A percentile compares a stretch with the other conserved stretches of the same genome.
These are phyloP conservation scores for Beauveria varroae DNA, from an alignment of 2,329 filamentous ascomycete species.

Conservation along the genomic window DNA sequence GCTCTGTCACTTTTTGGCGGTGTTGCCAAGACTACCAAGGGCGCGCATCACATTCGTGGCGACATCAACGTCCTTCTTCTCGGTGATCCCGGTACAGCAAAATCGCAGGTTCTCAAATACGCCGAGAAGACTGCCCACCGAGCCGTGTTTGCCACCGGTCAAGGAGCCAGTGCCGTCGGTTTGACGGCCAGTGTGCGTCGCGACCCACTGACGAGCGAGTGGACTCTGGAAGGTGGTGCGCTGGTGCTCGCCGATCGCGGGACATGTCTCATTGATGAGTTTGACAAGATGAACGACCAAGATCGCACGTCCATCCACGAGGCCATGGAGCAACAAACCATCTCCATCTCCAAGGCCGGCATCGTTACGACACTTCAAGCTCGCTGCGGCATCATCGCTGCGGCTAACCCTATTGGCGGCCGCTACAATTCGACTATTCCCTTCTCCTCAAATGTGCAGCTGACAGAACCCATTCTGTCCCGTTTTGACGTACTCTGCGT, in stretches of 20 bases:
- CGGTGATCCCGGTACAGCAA: constrained; percentile 94
- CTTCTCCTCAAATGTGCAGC: constrained; percentile 91
- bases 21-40: constrained; percentile 83
- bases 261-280: constrained; percentile 95
- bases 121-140: constrained; percentile 95
- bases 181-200: constrained; percentile 92
- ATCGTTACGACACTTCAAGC: constrained; percentile 97
- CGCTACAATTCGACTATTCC: constrained; percentile 95
- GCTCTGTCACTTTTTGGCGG: constrained; percentile 92
- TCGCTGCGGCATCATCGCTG: constrained; percentile 90
- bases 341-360: constrained; percentile 96
- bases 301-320: constrained; percentile 98
- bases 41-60: constrained; percentile 83
- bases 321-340: constrained; percentile 99
- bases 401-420: constrained; percentile 91
- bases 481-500: constrained; percentile 98
- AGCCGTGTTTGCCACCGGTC: constrained; percentile 94
- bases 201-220: constrained; percentile 91
- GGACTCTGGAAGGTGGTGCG: constrained; percentile 94
- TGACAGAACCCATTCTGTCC: constrained; percentile 94
- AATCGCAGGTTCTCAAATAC: constrained; percentile 96
- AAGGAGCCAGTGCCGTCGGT: constrained; percentile 95
- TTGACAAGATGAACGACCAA: constrained; percentile 99
- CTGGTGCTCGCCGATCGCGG: constrained; percentile 91
- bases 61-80: constrained; percentile 97